phyloP scores from a whole-genome alignment of 768 basidiomycete species.

The Leccinum barrowsii region DNA sequence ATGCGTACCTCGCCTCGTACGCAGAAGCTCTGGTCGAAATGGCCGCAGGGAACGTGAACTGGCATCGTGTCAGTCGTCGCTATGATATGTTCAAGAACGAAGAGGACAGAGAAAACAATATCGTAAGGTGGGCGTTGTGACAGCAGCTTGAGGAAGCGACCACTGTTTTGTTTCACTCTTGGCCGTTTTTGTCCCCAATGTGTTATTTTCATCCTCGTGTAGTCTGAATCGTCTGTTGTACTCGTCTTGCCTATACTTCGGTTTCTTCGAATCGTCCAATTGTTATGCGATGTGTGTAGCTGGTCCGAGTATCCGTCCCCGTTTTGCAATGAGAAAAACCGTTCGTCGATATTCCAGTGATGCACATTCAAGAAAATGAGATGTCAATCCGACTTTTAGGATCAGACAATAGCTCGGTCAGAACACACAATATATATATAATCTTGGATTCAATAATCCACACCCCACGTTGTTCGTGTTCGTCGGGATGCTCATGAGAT shows the following conservation, averaged over 20 bases:
- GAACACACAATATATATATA: too few species aligned
- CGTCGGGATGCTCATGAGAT: too few species aligned
- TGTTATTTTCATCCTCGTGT: too few species aligned
- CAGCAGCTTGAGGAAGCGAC: background rate
- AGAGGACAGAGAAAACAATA: background rate
- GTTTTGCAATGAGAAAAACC: background rate
- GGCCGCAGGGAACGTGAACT: background rate
- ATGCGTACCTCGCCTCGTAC: background rate
- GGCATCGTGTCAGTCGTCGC: background rate
- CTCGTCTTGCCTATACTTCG: too few species aligned
- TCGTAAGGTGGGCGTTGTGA: background rate
- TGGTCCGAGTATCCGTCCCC: too few species aligned
- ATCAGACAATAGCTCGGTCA: too few species aligned
- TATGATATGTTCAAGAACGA: background rate
- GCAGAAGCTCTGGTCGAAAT: background rate
- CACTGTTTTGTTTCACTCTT: background rate
- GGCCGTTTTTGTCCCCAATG: background rate
- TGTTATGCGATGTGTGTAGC: background rate
- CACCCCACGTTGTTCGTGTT: too few species aligned
- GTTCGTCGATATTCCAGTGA: background rate
- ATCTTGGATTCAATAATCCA: too few species aligned
- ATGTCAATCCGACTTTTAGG: too few species aligned
- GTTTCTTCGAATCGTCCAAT: background rate
- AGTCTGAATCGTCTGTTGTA: too few species aligned
- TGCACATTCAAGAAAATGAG: too few species aligned